phyloP scores from a whole-genome alignment of 1,284 basidiomycete species.

The Trametes hirsuta region DNA sequence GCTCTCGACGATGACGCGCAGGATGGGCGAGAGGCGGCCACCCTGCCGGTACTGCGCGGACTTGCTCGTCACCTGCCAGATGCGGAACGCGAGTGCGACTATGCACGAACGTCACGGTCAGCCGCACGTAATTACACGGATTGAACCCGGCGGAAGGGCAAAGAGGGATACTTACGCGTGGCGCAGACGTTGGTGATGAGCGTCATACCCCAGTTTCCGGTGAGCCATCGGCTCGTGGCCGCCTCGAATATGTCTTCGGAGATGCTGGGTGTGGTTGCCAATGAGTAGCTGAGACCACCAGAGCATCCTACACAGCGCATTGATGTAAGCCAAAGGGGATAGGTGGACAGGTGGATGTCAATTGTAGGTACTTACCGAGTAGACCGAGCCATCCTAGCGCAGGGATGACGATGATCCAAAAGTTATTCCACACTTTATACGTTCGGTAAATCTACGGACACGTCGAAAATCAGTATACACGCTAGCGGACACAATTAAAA shows the following conservation, averaged over 20 bases:
- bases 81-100: slow-evolving; percentile 34
- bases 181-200: slow-evolving; percentile 36
- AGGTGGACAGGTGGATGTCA: background rate
- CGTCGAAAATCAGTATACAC: background rate
- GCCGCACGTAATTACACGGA: background rate
- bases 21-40: slow-evolving; percentile 29
- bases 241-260: slow-evolving; percentile 25
- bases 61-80: slow-evolving; percentile 32
- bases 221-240: slow-evolving; percentile 34
- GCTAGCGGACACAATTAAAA: background rate
- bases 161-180: slow-evolving; percentile 27
- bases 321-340: background rate
- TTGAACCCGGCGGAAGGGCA: background rate
- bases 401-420: slow-evolving; percentile 28
- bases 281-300: slow-evolving; percentile 14
- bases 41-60: slow-evolving; percentile 22
- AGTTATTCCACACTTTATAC: slow-evolving; percentile 32
- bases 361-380: slow-evolving; percentile 15
- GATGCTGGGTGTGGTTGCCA: slow-evolving; percentile 17
- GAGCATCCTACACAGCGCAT: slow-evolving; percentile 5
- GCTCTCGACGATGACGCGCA: slow-evolving; percentile 38
- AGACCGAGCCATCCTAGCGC: slow-evolving; percentile 29
- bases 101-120: background rate
- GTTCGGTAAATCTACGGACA: slow-evolving; percentile 32
- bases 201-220: slow-evolving; percentile 32